Percentiles rank a stretch among this genome's conserved stretches.
phyloP scores from a whole-genome alignment of 2,329 filamentous ascomycete species.

The Pseudogymnoascus sp. region DNA sequence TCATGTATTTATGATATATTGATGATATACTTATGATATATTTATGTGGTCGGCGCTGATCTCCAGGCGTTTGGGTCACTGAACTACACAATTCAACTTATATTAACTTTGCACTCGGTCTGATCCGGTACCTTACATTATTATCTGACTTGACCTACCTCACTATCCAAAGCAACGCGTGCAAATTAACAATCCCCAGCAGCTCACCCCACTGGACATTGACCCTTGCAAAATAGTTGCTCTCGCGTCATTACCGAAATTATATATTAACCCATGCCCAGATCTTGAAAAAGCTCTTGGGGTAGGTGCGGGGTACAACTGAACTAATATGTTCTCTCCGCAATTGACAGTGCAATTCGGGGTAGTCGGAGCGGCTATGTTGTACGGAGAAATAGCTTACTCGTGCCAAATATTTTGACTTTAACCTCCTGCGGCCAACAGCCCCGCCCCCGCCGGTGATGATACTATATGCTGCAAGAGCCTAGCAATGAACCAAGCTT shows the following conservation, averaged over 20 bases:
- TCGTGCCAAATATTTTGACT: conserved; percentile 4
- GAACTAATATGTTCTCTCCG: background rate
- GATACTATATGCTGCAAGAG: background rate
- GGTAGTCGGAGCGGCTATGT: background rate
- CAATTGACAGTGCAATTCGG: background rate
- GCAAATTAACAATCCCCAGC: background rate
- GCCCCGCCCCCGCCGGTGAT: conserved; percentile 1
- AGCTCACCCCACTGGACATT: background rate
- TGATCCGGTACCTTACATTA: conserved; percentile 6
- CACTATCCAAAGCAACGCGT: background rate
- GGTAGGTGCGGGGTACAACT: conserved; percentile 6
- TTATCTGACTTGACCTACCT: background rate
- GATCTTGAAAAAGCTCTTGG: background rate
- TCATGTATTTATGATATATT: background rate
- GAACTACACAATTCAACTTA: background rate
- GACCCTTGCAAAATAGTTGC: background rate
- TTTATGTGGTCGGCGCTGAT: background rate
- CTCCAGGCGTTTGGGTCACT: background rate
- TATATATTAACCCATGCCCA: conserved; percentile 4
- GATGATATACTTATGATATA: background rate
- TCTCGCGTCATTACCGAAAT: background rate
- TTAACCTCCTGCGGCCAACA: background rate
- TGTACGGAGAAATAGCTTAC: conserved; percentile 3
- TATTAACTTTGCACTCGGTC: background rate
- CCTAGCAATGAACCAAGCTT: background rate